Conservation (phyloP, 2,329 filamentous ascomycete species). For the Fusarium haematococcum region DNA sequence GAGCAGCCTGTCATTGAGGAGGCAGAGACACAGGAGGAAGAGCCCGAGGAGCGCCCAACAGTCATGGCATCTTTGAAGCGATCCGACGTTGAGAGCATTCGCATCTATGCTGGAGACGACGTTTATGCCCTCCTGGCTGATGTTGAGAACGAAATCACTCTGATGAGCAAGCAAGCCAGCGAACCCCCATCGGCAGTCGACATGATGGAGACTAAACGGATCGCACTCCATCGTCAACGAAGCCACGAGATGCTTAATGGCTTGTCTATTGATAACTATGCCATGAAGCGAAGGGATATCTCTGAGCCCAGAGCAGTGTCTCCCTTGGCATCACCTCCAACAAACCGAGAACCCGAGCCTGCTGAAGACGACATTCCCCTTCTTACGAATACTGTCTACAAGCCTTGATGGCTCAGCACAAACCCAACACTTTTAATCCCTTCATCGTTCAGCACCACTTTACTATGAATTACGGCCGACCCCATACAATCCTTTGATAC, state of each 20-base stretch:
- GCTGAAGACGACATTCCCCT: conserved; percentile 52
- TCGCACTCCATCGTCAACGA: conserved; percentile 58
- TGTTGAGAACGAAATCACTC: conserved; percentile 64
- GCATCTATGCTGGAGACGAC: conserved; percentile 75
- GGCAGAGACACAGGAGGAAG: conserved; percentile 44
- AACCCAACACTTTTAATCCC: conserved; percentile 5
- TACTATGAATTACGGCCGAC: conserved; percentile 44
- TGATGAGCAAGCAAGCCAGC: conserved; percentile 46
- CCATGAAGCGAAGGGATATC: conserved; percentile 38
- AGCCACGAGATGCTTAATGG: conserved; percentile 65
- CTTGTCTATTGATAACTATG: conserved; percentile 36
- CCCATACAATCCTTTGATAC: conserved; percentile 45
- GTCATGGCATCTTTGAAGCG: conserved; percentile 47
- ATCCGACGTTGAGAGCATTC: conserved; percentile 71
- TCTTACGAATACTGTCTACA: conserved; percentile 64
- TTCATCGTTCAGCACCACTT: conserved; percentile 18
- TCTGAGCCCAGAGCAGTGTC: conserved; percentile 37
- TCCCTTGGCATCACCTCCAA: conserved; percentile 52
- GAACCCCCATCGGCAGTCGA: conserved; percentile 14
- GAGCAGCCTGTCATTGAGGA: conserved; percentile 63
- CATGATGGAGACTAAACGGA: conserved; percentile 47
- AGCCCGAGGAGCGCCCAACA: conserved; percentile 43
- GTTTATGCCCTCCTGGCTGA: conserved; percentile 75
- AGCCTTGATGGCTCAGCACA: conserved; percentile 45
- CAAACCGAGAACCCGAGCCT: conserved; percentile 42